Evolutionary conservation across 352 stramenopile genomes (phyloP).

Genomic region (Pythium monospermum): DNA sequence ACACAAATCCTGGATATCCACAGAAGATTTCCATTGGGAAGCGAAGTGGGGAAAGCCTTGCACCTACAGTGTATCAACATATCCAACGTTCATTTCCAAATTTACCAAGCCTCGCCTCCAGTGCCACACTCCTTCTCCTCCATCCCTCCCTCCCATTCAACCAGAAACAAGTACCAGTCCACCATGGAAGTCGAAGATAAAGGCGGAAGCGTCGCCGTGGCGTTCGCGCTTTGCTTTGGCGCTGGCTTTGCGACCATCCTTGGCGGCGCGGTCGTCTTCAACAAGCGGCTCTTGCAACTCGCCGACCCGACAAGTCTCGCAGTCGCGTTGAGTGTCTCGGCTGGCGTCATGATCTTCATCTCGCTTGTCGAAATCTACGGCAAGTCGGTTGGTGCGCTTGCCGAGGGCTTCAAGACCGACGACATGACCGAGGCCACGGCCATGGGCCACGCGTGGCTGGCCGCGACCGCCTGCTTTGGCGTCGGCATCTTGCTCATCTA

Average conservation of each 20-base stretch:
- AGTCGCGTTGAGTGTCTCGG: conserved; percentile 76
- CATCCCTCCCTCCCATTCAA: no score
- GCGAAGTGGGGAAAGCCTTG: no score
- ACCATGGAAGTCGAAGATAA: no score
- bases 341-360: conserved; percentile 77
- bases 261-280: conserved; percentile 46
- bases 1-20: no score
- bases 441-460: conserved; percentile 58
- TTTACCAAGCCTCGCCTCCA: no score
- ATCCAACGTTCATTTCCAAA: no score
- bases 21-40: no score
- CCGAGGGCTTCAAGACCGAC: conserved; percentile 29
- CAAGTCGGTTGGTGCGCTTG: conserved; percentile 31
- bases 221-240: conserved; percentile 35
- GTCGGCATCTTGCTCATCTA: conserved; percentile 67
- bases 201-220: conserved; percentile 17
- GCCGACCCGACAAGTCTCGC: conserved; percentile 53
- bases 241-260: conserved; percentile 41
- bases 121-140: no score
- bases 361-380: conserved; percentile 65
- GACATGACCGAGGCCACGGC: conserved; percentile 28
- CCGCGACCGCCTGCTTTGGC: conserved; percentile 84
- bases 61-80: no score
- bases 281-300: conserved; percentile 30
- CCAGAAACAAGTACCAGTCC: no score